Evolutionary conservation across 2,329 filamentous ascomycete genomes (phyloP).

Genomic region (Stagonosporopsis chrysanthemi): DNA sequence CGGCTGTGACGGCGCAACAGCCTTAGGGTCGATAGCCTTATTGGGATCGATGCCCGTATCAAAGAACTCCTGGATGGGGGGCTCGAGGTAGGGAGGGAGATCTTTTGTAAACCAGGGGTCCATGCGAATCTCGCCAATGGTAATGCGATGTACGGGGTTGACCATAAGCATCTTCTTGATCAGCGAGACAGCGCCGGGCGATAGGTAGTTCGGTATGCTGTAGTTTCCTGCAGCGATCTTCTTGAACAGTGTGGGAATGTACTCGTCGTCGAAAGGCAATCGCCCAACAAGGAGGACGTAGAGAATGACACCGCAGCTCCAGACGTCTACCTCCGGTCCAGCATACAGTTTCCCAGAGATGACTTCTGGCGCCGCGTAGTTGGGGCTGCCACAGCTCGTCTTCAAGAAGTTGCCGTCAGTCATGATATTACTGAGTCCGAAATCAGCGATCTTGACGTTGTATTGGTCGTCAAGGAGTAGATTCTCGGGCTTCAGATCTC

Average conservation of each 20-base stretch:
- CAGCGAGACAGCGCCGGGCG: conserved; percentile 77
- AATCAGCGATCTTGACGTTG: conserved; percentile 99
- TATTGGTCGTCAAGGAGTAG: conserved; percentile 91
- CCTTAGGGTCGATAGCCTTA: conserved; percentile 84
- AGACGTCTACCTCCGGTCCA: conserved; percentile 96
- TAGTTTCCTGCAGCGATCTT: conserved; percentile 97
- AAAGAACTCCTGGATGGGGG: conserved; percentile 88
- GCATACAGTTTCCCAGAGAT: conserved; percentile 98
- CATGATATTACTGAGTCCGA: conserved; percentile 99
- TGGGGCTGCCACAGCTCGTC: conserved; percentile 96
- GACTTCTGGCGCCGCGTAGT: conserved; percentile 97
- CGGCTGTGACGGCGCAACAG: conserved; percentile 76
- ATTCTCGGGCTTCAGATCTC: conserved; percentile 97
- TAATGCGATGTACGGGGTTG: conserved; percentile 92
- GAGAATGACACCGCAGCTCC: conserved; percentile 91
- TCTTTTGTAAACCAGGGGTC: conserved; percentile 95
- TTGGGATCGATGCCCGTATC: conserved; percentile 94
- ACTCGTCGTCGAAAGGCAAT: conserved; percentile 96
- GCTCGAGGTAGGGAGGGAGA: conserved; percentile 84
- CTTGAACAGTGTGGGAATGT: conserved; percentile 95
- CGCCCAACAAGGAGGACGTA: conserved; percentile 71
- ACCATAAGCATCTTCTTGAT: conserved; percentile 96
- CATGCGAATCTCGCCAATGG: conserved; percentile 89
- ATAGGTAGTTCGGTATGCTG: conserved; percentile 90
- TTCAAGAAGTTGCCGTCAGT: conserved; percentile 99